Conservation (phyloP, 768 basidiomycete genomes). For the Pleurotus citrinopileatus region DNA sequence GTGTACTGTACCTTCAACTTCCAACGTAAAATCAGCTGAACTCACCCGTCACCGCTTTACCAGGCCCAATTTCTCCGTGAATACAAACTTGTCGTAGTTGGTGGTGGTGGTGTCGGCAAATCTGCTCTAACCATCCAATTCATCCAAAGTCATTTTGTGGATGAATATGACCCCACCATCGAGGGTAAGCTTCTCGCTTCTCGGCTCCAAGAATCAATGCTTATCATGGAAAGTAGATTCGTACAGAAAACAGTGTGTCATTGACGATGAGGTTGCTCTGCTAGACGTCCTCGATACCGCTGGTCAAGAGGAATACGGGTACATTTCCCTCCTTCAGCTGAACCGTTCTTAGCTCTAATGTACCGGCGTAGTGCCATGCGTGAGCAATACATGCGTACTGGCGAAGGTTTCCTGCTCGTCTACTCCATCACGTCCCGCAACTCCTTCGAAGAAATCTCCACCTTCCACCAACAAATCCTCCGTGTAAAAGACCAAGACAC, state of each 20-base stretch:
- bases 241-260: conserved; percentile 95
- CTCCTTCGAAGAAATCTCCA: conserved; percentile 96
- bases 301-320: conserved; percentile 98
- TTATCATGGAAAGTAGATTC: conserved; percentile 61
- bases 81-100: conserved; percentile 98
- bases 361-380: conserved; percentile 79
- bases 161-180: conserved; percentile 94
- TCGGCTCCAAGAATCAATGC: no score
- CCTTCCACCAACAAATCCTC: conserved; percentile 94
- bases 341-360: conserved; percentile 10
- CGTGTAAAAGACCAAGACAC: conserved; percentile 95
- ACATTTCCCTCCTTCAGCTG: conserved; percentile 26
- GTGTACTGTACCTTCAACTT: no score
- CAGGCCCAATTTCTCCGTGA: conserved; percentile 91
- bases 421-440: conserved; percentile 98
- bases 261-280: conserved; percentile 98
- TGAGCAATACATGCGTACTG: conserved; percentile 98
- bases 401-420: conserved; percentile 96
- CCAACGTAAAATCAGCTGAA: no score
- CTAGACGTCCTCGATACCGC: conserved; percentile 97
- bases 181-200: conserved; percentile 53
- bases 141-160: conserved; percentile 93
- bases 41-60: neutral
- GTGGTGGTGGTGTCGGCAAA: conserved; percentile 80
- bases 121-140: conserved; percentile 97